Evolutionary conservation across 1,284 basidiomycete genomes (phyloP), one percentile per base, ranked within the genome.

Genomic region (Pseudozyma tsukubaensis): DNA sequence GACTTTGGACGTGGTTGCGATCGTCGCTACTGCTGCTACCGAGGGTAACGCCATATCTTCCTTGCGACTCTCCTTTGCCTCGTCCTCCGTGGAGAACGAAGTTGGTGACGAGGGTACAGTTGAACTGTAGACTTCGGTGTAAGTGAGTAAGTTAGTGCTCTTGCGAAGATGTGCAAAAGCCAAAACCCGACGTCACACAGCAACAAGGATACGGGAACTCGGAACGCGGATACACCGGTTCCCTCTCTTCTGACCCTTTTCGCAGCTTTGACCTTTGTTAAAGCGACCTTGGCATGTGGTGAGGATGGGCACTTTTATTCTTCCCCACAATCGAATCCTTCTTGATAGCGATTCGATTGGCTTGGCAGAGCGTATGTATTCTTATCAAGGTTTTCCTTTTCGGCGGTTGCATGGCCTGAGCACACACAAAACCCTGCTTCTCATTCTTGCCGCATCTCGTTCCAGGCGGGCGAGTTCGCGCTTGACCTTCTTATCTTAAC

Each of bases 1-100:
- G 14, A 64, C 49, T 39, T 61, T 65, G n/a, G 69, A 65, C 5
- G 59, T 51, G 2, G 69, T 58, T 37, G 59, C 43, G 18, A 50
- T 64, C 24, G 59, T 48, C 13, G 43, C 44, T 18, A 40, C 18
- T 7, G 18, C 52, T 14, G 53, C 42, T 44, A 13, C 39, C 12
- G 44, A 18, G 5, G 32, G n/a, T 7, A 37, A n/a, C 4, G 24
- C 24, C 39, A 57, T 40, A 29, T 29, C n/a, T 29, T 29, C 24
- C 24, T 29, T 29, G 24, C 24, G 24, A 29, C 6, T 29, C 24
- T 29, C 24, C 24, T 29, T 29, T 6, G 24, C 24, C 24, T 6
- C 24, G 24, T 29, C 24, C 24, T 29, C 24, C 24, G 24, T 3
- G 6, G 24, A 29, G 9, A 49, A 13, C 47, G 14, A n/a, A 16